Conservation (phyloP, 2,329 filamentous ascomycete genomes). For the Aspergillus carbonarius region DNA sequence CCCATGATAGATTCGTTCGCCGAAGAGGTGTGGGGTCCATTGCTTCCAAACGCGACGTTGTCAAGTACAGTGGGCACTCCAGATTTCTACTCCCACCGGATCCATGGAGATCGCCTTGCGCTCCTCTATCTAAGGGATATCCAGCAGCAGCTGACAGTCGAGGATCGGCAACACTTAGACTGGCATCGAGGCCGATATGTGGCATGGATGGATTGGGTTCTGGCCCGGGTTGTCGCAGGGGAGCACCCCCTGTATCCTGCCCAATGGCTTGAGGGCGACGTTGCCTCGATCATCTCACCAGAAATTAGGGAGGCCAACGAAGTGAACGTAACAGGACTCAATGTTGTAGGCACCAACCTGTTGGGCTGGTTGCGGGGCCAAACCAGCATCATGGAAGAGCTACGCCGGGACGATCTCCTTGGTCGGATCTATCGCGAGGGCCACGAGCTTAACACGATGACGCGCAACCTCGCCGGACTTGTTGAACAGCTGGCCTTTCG, state of each 20-base stretch:
- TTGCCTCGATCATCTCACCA: background rate
- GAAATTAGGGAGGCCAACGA: background rate
- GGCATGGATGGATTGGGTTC: slow-evolving; percentile 4
- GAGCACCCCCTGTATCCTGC: background rate
- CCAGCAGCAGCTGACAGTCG: background rate
- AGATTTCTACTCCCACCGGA: background rate
- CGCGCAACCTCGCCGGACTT: background rate
- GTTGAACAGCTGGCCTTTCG: slow-evolving; percentile 21
- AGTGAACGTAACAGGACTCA: background rate
- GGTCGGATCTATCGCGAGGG: background rate
- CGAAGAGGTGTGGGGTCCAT: background rate
- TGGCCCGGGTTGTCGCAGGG: background rate
- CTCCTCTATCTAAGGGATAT: slow-evolving; percentile 2
- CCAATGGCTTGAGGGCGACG: background rate
- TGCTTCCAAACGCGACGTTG: background rate
- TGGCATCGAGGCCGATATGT: background rate
- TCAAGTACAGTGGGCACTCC: too few relatives aligned
- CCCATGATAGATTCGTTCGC: background rate
- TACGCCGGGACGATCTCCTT: background rate
- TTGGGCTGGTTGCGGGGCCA: background rate
- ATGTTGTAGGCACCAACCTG: background rate
- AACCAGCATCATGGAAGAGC: background rate
- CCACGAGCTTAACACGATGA: background rate
- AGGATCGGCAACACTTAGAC: background rate
- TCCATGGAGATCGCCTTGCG: background rate